A percentile compares a stretch with the other conserved stretches of the same genome.
Conservation (phyloP, 176 grass and related monocot species). For the Hordeum marinum region DNA sequence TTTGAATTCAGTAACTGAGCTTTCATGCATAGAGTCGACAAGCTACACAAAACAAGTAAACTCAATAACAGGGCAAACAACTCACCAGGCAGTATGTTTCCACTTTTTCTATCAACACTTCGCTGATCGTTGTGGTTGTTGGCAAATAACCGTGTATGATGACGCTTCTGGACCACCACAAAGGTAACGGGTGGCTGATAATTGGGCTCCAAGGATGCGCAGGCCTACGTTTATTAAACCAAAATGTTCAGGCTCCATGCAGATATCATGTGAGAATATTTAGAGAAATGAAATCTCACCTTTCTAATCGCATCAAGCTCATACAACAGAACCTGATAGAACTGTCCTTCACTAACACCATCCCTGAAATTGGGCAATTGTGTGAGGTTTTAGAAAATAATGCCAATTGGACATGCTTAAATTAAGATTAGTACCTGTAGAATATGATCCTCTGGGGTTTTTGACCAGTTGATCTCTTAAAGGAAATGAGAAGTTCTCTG, state of each 20-base stretch:
- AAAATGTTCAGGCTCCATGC: not conserved
- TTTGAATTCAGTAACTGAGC: not conserved
- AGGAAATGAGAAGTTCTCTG: conserved; percentile 74
- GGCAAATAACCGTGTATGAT: conserved; percentile 71
- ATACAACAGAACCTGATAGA: conserved; percentile 65
- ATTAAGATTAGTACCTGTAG: conserved; percentile 49
- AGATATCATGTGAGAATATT: not conserved
- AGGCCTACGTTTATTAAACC: conserved; percentile 36
- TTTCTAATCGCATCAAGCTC: conserved; percentile 72
- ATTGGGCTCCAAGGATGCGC: conserved; percentile 69
- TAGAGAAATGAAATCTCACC: conserved; percentile 25
- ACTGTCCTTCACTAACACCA: conserved; percentile 77
- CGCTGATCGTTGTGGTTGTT: conserved; percentile 53
- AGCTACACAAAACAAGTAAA: not conserved
- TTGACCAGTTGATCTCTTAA: conserved; percentile 51
- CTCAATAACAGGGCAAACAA: not conserved
- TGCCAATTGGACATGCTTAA: not conserved
- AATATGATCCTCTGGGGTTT: conserved; percentile 74
- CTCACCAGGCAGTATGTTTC: conserved; percentile 70
- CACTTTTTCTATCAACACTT: conserved; percentile 46
- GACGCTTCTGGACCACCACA: conserved; percentile 79
- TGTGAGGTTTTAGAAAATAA: not conserved
- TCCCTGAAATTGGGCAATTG: conserved; percentile 33
- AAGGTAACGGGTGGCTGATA: conserved; percentile 78
- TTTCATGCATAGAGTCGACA: not conserved